phyloP scores from a whole-genome alignment of 2,329 filamentous ascomycete genomes.

The Botryotinia calthae region DNA sequence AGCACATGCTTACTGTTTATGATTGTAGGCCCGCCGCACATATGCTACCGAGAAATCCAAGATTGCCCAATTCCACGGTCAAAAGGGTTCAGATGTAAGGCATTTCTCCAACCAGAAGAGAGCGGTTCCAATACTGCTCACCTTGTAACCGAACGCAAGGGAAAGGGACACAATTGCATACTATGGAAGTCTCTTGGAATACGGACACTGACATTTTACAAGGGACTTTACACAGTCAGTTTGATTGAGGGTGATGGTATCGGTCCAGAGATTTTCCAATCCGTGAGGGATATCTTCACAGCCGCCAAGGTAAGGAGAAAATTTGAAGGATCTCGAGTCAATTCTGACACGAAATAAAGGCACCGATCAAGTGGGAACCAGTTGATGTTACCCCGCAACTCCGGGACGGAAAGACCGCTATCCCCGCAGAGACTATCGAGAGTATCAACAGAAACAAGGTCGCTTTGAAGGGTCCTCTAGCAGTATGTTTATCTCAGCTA shows the following conservation, averaged over 20 bases:
- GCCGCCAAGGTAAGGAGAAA: constrained; percentile 75
- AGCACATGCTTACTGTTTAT: constrained; percentile 28
- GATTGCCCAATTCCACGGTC: constrained; percentile 91
- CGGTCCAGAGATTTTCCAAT: constrained; percentile 94
- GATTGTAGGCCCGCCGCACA: constrained; percentile 52
- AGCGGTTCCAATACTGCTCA: constrained; percentile 17
- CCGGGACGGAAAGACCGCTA: constrained; percentile 93
- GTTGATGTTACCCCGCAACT: constrained; percentile 93
- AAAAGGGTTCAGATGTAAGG: constrained; percentile 83
- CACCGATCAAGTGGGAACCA: constrained; percentile 93
- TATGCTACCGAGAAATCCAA: constrained; percentile 63
- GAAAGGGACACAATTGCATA: constrained; percentile 32
- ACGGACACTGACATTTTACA: constrained; percentile 29
- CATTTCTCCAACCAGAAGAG: constrained; percentile 22
- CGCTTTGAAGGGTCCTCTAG: constrained; percentile 95
- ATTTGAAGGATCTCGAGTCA: constrained; percentile 20
- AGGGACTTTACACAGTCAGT: constrained; percentile 95
- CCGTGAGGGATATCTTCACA: constrained; percentile 97
- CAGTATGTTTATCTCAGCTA: constrained; percentile 54
- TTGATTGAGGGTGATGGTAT: constrained; percentile 99
- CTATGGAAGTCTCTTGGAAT: not conserved
- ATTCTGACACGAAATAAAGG: constrained; percentile 48
- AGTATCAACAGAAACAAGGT: constrained; percentile 96
- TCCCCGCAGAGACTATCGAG: constrained; percentile 87
- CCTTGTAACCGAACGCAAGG: constrained; percentile 9